Percentiles rank a stretch among this genome's conserved stretches.
Conservation (phyloP, 1,139 yeast species). For the Scheffersomyces parashehatae region DNA sequence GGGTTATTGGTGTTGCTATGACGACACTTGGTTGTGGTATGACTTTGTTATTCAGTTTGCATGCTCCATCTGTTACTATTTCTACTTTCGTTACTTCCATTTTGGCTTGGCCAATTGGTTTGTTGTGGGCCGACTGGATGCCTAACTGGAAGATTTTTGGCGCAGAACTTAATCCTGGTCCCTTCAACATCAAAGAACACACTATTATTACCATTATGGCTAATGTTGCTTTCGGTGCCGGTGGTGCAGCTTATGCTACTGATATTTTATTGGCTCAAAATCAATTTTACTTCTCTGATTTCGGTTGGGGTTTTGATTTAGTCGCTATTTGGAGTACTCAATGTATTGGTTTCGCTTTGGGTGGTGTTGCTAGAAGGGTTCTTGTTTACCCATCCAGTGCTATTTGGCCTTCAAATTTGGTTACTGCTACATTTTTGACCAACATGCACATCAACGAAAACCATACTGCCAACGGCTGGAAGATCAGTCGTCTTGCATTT, state of each 20-base stretch:
- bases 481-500: slow-evolving; percentile 36
- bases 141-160: slow-evolving; percentile 52
- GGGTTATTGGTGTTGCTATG: slow-evolving; percentile 58
- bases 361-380: slow-evolving; percentile 58
- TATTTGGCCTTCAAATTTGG: slow-evolving; percentile 67
- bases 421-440: slow-evolving; percentile 49
- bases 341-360: slow-evolving; percentile 64
- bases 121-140: slow-evolving; percentile 47
- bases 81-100: slow-evolving; percentile 59
- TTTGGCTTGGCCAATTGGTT: slow-evolving; percentile 65
- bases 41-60: slow-evolving; percentile 61
- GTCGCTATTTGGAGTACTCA: slow-evolving; percentile 57
- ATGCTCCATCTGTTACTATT: slow-evolving; percentile 54
- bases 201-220: slow-evolving; percentile 64
- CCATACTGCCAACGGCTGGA: slow-evolving; percentile 50
- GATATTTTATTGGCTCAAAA: slow-evolving; percentile 60
- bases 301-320: slow-evolving; percentile 53
- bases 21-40: slow-evolving; percentile 63
- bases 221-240: slow-evolving; percentile 58
- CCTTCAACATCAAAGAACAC: slow-evolving; percentile 67
- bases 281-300: slow-evolving; percentile 48
- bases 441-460: slow-evolving; percentile 63
- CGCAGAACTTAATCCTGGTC: slow-evolving; percentile 56
- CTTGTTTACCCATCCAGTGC: slow-evolving; percentile 63
- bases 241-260: slow-evolving; percentile 65